Evolutionary conservation across 148 eudicot species (phyloP).

Genomic region (Chenopodium berlandieri): DNA sequence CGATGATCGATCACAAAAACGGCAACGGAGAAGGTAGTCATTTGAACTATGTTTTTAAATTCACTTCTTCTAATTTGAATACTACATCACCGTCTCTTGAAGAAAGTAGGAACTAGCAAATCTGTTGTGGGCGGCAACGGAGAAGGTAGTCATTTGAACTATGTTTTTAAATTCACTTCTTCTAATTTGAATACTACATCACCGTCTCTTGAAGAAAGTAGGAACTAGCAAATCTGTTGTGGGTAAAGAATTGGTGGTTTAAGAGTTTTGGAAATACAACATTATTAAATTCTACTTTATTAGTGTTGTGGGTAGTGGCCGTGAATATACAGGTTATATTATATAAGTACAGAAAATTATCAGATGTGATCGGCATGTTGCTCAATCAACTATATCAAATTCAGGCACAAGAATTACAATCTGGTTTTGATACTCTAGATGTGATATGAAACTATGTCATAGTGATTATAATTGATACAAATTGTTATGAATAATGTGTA

Average conservation of each 20-base stretch:
- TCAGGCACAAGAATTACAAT: neutral
- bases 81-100: neutral
- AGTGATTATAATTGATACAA: neutral
- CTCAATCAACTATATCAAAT: neutral
- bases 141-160: conserved; percentile 61
- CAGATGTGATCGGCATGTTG: neutral
- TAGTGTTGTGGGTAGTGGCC: neutral
- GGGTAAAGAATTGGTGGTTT: neutral
- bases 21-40: conserved; percentile 70
- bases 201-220: neutral
- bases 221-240: neutral
- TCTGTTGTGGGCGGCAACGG: conserved; percentile 41
- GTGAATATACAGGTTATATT: neutral
- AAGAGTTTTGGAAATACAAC: neutral
- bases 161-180: neutral
- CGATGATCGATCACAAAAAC: conserved; percentile 76
- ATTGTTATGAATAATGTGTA: neutral
- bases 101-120: neutral
- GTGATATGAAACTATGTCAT: neutral
- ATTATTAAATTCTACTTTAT: neutral
- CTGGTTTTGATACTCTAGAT: neutral
- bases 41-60: conserved; percentile 10
- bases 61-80: neutral
- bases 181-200: neutral
- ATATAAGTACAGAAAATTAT: neutral